phyloP scores from a whole-genome alignment of 2,329 filamentous ascomycete genomes.

The Didymella keratinophila region DNA sequence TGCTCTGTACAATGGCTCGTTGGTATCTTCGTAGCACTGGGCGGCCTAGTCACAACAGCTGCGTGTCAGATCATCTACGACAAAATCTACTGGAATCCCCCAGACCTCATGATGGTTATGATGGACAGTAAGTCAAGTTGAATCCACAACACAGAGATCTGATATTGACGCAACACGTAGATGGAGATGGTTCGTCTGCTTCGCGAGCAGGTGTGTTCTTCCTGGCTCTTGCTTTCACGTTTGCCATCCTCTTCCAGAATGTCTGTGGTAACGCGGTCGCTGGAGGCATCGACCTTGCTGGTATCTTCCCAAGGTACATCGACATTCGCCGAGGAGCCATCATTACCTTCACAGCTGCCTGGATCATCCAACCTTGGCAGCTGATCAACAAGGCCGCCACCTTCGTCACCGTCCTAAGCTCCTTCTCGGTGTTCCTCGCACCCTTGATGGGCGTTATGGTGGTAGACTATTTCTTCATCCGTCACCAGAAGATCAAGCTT shows the following conservation, averaged over 20 bases:
- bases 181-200: conserved; percentile 51
- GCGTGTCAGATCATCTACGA: conserved; percentile 49
- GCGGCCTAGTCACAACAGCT: conserved; percentile 54
- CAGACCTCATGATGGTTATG: conserved; percentile 51
- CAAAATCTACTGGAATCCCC: conserved; percentile 51
- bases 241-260: conserved; percentile 53
- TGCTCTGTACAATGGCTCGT: conserved; percentile 51
- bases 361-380: no score
- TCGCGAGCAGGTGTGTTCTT: conserved; percentile 48
- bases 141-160: background rate
- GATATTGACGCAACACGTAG: conserved; percentile 4
- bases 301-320: no score
- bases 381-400: no score
- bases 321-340: no score
- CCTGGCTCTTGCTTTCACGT: conserved; percentile 45
- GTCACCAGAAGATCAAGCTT: no score
- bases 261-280: conserved; percentile 43
- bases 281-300: no score
- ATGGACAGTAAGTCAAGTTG: conserved; percentile 50
- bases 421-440: no score
- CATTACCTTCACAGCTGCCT: no score
- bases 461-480: no score
- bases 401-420: no score
- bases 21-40: conserved; percentile 52
- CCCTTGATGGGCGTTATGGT: no score